Evolutionary conservation across 169 alveolate species (phyloP).

Genomic region (Eimeria mitis): DNA sequence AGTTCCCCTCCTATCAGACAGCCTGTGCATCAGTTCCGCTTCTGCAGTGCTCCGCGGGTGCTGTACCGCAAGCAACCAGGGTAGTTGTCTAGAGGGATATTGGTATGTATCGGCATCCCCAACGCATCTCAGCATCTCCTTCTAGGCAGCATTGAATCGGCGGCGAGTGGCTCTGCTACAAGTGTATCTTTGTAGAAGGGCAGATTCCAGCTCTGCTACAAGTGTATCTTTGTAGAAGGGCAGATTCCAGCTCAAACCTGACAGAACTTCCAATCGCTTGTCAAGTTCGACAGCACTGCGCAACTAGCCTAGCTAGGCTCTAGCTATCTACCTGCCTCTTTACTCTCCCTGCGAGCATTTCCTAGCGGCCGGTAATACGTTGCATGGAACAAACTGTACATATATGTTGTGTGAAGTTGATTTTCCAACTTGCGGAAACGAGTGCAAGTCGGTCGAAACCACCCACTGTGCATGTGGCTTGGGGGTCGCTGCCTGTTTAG

Average conservation of each 20-base stretch:
- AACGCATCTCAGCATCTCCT: no score
- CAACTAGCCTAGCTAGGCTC: not conserved
- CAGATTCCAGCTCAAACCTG: not conserved
- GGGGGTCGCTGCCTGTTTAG: not conserved
- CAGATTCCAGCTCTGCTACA: not conserved
- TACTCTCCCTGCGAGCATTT: not conserved
- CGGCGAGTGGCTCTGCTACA: not conserved
- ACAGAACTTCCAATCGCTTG: not conserved
- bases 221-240: not conserved
- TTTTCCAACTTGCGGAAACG: not conserved
- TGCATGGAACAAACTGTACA: not conserved
- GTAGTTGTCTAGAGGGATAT: not conserved
- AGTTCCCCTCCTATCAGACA: not conserved
- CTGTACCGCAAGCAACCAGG: not conserved
- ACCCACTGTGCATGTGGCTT: not conserved
- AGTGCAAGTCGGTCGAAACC: slow-evolving; percentile 6
- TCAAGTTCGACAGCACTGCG: not conserved
- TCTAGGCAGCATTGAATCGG: not conserved
- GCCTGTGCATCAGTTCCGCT: no score
- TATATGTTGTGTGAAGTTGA: not conserved
- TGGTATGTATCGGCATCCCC: not conserved
- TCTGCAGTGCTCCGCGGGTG: no score
- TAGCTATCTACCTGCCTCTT: not conserved
- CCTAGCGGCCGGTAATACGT: not conserved
- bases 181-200: not conserved